A percentile compares a stretch with the other conserved stretches of the same genome.
These are phyloP conservation scores for Kodamaea sagamina DNA, from an alignment of 805 yeast genomes.

Conservation along the genomic window DNA sequence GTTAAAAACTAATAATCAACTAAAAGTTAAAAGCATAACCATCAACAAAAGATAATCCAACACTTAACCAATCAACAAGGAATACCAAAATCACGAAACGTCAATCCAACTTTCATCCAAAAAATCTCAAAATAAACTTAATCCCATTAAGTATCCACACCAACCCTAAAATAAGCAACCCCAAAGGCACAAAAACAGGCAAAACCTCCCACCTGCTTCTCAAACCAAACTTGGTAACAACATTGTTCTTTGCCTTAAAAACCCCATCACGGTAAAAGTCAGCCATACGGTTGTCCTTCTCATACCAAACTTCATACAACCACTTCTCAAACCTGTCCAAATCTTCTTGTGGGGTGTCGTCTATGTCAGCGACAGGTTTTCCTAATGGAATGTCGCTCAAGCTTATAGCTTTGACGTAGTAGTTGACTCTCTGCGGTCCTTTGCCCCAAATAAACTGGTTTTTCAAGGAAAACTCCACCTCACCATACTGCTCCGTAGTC, in stretches of 20 bases:
- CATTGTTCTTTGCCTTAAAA: conserved; percentile 36
- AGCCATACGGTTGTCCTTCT: conserved; percentile 75
- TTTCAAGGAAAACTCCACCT: conserved; percentile 67
- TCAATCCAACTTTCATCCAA: too few relatives aligned
- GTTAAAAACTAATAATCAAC: too few relatives aligned
- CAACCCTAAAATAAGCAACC: not conserved
- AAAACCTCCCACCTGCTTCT: conserved; percentile 21
- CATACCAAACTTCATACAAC: conserved; percentile 72
- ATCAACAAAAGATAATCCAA: too few relatives aligned
- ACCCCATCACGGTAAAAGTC: conserved; percentile 56
- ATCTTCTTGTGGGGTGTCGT: conserved; percentile 44
- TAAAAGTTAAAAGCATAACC: too few relatives aligned
- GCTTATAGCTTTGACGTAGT: conserved; percentile 61
- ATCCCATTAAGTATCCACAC: not conserved
- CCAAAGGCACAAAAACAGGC: conserved; percentile 12
- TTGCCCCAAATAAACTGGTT: conserved; percentile 66
- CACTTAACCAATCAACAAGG: too few relatives aligned
- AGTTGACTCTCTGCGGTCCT: conserved; percentile 67
- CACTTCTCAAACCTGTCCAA: conserved; percentile 64
- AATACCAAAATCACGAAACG: too few relatives aligned
- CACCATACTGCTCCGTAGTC: conserved; percentile 64
- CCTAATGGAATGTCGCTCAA: conserved; percentile 65
- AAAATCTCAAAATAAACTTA: not conserved
- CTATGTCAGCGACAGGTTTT: conserved; percentile 41
- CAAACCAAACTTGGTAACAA: conserved; percentile 28